phyloP scores from a whole-genome alignment of 1,139 yeast species.

The Blastobotrys apis region DNA sequence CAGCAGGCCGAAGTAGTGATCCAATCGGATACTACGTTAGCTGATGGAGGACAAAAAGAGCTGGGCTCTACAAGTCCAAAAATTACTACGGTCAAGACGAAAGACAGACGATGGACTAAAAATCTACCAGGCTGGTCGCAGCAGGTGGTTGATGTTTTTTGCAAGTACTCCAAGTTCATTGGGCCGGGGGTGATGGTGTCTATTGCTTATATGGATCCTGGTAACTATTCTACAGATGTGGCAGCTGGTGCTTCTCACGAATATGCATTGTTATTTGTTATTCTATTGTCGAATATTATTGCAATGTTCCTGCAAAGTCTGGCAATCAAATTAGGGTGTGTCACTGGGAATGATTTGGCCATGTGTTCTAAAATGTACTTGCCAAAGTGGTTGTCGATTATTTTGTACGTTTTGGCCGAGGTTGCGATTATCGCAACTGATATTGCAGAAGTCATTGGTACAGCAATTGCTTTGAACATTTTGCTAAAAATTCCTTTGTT shows the following conservation, averaged over 20 bases:
- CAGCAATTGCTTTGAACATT: slow-evolving; percentile 78
- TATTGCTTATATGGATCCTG: slow-evolving; percentile 83
- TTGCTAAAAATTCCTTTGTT: slow-evolving; percentile 64
- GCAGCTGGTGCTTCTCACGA: slow-evolving; percentile 69
- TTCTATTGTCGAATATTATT: slow-evolving; percentile 61
- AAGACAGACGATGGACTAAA: slow-evolving; percentile 8
- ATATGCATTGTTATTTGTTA: slow-evolving; percentile 61
- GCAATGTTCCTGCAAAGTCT: slow-evolving; percentile 71
- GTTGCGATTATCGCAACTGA: slow-evolving; percentile 80
- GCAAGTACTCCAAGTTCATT: slow-evolving; percentile 56
- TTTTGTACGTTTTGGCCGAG: slow-evolving; percentile 67
- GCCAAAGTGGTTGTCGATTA: slow-evolving; percentile 55
- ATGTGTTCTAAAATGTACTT: slow-evolving; percentile 60
- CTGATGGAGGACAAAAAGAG: too few species aligned
- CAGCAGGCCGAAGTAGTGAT: too few species aligned
- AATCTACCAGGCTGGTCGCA: slow-evolving; percentile 12
- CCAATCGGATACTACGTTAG: too few species aligned
- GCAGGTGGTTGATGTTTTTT: slow-evolving; percentile 24
- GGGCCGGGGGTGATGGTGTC: slow-evolving; percentile 77
- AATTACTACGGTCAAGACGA: too few species aligned
- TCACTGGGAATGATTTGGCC: slow-evolving; percentile 74
- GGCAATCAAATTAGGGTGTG: slow-evolving; percentile 73
- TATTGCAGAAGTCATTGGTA: slow-evolving; percentile 82
- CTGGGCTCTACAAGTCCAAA: too few species aligned
- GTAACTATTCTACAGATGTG: slow-evolving; percentile 77